Evolutionary conservation across 2,329 filamentous ascomycete species (phyloP).

Genomic region (Phialocephala sp.): DNA sequence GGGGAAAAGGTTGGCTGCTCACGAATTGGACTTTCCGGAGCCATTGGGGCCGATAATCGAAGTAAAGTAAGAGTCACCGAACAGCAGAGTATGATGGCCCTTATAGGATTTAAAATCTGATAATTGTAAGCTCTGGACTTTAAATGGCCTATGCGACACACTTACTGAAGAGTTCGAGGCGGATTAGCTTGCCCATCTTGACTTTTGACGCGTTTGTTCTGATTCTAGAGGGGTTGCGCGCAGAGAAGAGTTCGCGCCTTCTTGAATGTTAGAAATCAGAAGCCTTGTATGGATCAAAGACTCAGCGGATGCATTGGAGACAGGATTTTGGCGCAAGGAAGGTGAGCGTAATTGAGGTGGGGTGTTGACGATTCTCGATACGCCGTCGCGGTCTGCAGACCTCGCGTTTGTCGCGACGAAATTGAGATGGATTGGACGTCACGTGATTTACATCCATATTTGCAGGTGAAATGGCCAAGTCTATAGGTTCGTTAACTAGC

Average conservation of each 20-base stretch:
- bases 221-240: constrained; percentile 33
- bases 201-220: constrained; percentile 37
- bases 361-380: constrained; percentile 6
- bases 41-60: constrained; percentile 99
- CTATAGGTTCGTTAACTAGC: too few species aligned
- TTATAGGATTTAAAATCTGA: constrained; percentile 99
- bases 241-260: constrained; percentile 9
- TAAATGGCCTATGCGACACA: constrained; percentile 31
- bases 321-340: neutral
- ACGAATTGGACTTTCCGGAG: constrained; percentile 99
- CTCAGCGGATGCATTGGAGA: neutral
- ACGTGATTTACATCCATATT: neutral
- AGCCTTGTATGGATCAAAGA: neutral
- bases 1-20: constrained; percentile 51
- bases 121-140: constrained; percentile 26
- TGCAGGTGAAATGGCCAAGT: too few species aligned
- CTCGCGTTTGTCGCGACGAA: neutral
- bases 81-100: constrained; percentile 90
- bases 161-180: constrained; percentile 91
- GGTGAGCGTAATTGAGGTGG: neutral
- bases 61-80: constrained; percentile 98
- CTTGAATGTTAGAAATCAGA: neutral
- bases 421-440: neutral
- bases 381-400: neutral
- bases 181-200: constrained; percentile 94